These are phyloP conservation scores for Rhododendron molle DNA, from an alignment of 148 eudicot species.

Conservation along the genomic window DNA sequence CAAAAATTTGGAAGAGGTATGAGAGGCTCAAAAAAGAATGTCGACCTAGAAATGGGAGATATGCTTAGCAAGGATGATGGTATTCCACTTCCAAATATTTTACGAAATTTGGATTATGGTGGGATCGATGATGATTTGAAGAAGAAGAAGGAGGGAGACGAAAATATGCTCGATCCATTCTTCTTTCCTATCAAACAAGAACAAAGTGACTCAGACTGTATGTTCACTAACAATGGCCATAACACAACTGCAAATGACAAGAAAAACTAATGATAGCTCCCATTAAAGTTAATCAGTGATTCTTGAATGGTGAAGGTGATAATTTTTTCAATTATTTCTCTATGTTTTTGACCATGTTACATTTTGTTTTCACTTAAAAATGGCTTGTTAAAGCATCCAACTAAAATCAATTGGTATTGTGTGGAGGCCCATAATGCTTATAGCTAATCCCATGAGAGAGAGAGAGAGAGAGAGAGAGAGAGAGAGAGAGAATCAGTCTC, in stretches of 20 bases:
- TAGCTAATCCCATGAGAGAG: neutral
- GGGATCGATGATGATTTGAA: conserved; percentile 30
- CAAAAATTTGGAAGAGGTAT: conserved; percentile 5
- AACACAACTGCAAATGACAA: conserved; percentile 11
- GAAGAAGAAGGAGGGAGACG: conserved; percentile 17
- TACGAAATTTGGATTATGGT: conserved; percentile 30
- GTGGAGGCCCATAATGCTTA: neutral
- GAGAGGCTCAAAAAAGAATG: neutral
- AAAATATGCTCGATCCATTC: conserved; percentile 16
- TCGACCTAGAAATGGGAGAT: conserved; percentile 27
- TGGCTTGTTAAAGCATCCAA: neutral
- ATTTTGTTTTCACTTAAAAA: neutral
- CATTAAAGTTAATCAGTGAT: conserved; percentile 5
- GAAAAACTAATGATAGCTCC: conserved; percentile 9
- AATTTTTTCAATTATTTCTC: neutral
- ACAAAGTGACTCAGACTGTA: neutral
- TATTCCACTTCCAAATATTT: conserved; percentile 20
- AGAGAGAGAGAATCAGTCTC: too few relatives aligned
- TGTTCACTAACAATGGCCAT: conserved; percentile 3
- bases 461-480: too few relatives aligned
- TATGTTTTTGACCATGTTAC: neutral
- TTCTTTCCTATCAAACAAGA: conserved; percentile 13
- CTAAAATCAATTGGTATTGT: neutral
- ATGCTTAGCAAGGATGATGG: conserved; percentile 25
- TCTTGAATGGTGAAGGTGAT: conserved; percentile 21